These are phyloP conservation scores for Boletus reticulatus DNA, from an alignment of 768 basidiomycete genomes.

Conservation along the genomic window DNA sequence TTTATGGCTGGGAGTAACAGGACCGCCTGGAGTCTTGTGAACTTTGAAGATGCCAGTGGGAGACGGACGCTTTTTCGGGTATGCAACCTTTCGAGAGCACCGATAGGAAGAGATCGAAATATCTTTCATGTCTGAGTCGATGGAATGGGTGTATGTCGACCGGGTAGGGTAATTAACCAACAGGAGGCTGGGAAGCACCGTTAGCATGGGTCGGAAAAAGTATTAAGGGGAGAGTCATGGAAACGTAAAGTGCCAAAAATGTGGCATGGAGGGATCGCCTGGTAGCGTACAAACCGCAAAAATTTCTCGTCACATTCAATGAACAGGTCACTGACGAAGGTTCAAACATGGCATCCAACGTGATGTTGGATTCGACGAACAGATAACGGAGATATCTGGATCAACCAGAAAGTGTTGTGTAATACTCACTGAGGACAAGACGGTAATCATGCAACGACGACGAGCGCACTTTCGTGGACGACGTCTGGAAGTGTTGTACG, in stretches of 20 bases:
- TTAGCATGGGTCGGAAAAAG: slow-evolving; percentile 16
- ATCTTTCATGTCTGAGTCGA: slow-evolving; percentile 70
- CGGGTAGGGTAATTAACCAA: slow-evolving; percentile 44
- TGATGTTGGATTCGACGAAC: neutral
- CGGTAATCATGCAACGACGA: slow-evolving; percentile 41
- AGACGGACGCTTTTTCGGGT: slow-evolving; percentile 85
- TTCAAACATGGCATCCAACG: slow-evolving; percentile 14
- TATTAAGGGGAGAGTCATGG: slow-evolving; percentile 4
- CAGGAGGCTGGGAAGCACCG: slow-evolving; percentile 36
- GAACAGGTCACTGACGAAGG: slow-evolving; percentile 8
- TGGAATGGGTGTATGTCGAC: slow-evolving; percentile 32
- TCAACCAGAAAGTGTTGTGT: slow-evolving; percentile 1
- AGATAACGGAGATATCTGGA: neutral
- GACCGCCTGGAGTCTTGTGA: slow-evolving; percentile 50
- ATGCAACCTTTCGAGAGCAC: slow-evolving; percentile 62
- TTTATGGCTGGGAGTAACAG: slow-evolving; percentile 50
- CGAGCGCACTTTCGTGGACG: slow-evolving; percentile 39
- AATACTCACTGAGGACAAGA: slow-evolving; percentile 37
- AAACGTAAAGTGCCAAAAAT: slow-evolving; percentile 1
- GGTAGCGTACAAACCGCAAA: neutral
- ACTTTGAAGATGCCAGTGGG: slow-evolving; percentile 74
- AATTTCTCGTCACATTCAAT: neutral
- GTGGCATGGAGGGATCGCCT: neutral
- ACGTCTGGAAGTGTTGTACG: slow-evolving; percentile 28
- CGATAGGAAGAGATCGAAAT: slow-evolving; percentile 55